Percentiles rank a stretch among this genome's conserved stretches.
These are phyloP conservation scores for Parafenestella ontariensis DNA, from an alignment of 2,329 filamentous ascomycete genomes.

Conservation along the genomic window DNA sequence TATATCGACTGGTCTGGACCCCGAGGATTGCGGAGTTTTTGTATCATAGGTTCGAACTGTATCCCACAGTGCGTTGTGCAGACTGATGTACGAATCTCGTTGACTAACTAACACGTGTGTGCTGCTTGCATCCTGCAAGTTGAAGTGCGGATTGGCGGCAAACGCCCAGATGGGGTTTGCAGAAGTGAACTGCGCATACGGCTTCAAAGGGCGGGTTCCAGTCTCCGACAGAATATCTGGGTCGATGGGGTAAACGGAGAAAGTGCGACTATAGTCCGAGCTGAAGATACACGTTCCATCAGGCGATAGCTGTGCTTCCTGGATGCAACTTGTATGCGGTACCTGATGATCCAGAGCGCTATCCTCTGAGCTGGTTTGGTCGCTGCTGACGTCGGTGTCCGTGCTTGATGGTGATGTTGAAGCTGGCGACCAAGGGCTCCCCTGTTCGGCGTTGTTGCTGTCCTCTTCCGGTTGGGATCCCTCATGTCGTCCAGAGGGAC, in stretches of 20 bases:
- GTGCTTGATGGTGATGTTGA: slow-evolving; percentile 7
- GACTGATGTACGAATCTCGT: slow-evolving; percentile 62
- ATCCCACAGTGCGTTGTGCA: slow-evolving; percentile 62
- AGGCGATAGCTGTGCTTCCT: slow-evolving; percentile 46
- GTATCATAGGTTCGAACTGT: slow-evolving; percentile 11
- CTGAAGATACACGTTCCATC: slow-evolving; percentile 67
- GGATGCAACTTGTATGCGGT: slow-evolving; percentile 33
- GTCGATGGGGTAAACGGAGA: slow-evolving; percentile 55
- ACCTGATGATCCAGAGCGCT: background rate
- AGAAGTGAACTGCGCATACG: slow-evolving; percentile 56
- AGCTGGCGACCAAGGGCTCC: background rate
- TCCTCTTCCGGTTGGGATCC: background rate
- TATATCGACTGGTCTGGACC: slow-evolving; percentile 27
- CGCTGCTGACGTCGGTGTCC: slow-evolving; percentile 1
- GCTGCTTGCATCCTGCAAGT: slow-evolving; percentile 58
- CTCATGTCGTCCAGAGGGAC: background rate
- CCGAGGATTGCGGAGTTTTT: slow-evolving; percentile 3
- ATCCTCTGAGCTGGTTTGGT: background rate
- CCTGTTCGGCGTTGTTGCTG: background rate
- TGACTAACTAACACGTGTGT: slow-evolving; percentile 61
- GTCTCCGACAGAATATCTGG: slow-evolving; percentile 13
- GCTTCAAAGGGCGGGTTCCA: slow-evolving; percentile 40
- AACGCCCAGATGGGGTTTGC: slow-evolving; percentile 62
- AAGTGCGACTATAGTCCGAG: slow-evolving; percentile 60
- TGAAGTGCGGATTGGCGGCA: slow-evolving; percentile 62